Percentiles rank a stretch among this genome's conserved stretches.
Evolutionary conservation across 345 rosid species (phyloP).

Genomic region (Lenwebbia sp.): DNA sequence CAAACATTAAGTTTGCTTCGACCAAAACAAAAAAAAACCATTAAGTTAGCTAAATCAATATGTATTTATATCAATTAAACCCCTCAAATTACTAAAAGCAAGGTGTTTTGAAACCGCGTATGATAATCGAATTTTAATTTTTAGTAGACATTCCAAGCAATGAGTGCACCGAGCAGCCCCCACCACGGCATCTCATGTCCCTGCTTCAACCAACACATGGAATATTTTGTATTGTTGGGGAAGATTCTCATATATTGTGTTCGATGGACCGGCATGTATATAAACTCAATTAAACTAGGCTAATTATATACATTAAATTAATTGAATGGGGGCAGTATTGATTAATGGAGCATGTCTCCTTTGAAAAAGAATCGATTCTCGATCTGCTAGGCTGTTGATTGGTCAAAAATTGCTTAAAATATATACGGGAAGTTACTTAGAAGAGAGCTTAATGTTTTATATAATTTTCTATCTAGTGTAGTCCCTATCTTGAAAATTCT

Average conservation of each 20-base stretch:
- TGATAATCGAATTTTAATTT: not conserved
- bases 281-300: not conserved
- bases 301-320: not conserved
- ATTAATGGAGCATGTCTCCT: not conserved
- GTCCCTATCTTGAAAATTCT: not conserved
- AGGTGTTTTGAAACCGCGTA: not conserved
- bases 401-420: not conserved
- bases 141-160: constrained; percentile 16
- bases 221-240: constrained; percentile 29
- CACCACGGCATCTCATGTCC: constrained; percentile 34
- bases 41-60: not conserved
- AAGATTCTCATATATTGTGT: constrained; percentile 24
- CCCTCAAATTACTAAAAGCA: not conserved
- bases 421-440: not conserved
- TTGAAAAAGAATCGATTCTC: not conserved
- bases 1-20: not conserved
- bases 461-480: not conserved
- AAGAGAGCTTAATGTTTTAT: not conserved
- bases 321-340: not conserved
- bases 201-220: constrained; percentile 33
- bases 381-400: not conserved
- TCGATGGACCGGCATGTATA: not conserved
- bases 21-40: too few relatives aligned
- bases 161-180: constrained; percentile 22
- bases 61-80: not conserved